phyloP scores from a whole-genome alignment of 441 rosid genomes.

The Populus hybrid region DNA sequence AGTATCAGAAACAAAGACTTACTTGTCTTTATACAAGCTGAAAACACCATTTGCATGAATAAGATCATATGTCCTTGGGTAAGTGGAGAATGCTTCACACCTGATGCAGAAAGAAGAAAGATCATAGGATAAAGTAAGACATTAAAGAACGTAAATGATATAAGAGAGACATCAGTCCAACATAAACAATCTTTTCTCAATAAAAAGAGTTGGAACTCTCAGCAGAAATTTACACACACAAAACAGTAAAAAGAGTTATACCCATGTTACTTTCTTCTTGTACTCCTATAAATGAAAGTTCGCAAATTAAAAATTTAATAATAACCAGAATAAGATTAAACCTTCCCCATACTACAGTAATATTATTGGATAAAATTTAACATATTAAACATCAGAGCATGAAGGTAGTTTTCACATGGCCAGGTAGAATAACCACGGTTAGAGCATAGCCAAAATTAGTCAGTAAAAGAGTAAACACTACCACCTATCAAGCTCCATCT shows the following conservation, averaged over 20 bases:
- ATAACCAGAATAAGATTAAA: not conserved
- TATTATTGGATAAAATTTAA: no score
- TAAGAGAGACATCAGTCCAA: not conserved
- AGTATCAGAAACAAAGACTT: constrained; percentile 20
- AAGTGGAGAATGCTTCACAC: constrained; percentile 97
- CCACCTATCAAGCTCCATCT: not conserved
- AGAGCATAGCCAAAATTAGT: not conserved
- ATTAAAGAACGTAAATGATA: not conserved
- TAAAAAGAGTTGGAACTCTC: not conserved
- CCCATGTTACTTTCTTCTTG: not conserved
- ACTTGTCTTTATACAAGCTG: constrained; percentile 74
- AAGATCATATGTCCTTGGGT: constrained; percentile 89
- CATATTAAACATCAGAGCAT: not conserved
- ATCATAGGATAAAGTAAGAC: constrained; percentile 1
- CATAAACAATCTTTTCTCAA: not conserved
- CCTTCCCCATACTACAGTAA: not conserved
- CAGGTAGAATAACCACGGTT: no score
- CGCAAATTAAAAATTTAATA: no score
- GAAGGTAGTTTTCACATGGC: no score
- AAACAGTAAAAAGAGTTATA: not conserved
- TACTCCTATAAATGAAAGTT: no score
- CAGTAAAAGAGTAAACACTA: not conserved
- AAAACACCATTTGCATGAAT: constrained; percentile 83
- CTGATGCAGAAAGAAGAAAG: constrained; percentile 31
- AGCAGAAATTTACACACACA: not conserved